Percentiles rank a stretch among this genome's conserved stretches.
phyloP scores from a whole-genome alignment of 768 basidiomycete species.

The Rhizopogon roseolus region DNA sequence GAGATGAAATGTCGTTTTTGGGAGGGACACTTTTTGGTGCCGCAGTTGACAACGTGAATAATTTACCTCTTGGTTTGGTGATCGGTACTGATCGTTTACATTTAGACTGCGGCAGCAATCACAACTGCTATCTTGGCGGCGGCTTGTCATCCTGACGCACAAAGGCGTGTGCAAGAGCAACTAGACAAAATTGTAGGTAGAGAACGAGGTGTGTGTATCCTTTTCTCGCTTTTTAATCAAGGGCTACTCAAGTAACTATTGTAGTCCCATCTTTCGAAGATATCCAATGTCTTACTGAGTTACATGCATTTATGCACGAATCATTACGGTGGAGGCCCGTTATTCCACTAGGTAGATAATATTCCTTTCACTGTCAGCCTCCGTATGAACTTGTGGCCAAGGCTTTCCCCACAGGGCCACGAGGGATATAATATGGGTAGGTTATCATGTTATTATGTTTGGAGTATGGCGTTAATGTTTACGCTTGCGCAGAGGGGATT shows the following conservation, averaged over 20 bases:
- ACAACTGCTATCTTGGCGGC: conserved; percentile 49
- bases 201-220: conserved; percentile 16
- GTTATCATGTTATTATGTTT: not conserved
- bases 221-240: not conserved
- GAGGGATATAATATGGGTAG: conserved; percentile 53
- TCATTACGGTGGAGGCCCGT: conserved; percentile 27
- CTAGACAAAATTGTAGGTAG: conserved; percentile 46
- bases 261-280: conserved; percentile 30
- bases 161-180: conserved; percentile 45
- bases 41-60: conserved; percentile 42
- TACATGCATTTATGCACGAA: conserved; percentile 27
- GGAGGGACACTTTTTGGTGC: conserved; percentile 58
- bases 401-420: conserved; percentile 56
- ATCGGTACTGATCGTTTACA: not conserved
- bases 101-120: conserved; percentile 44
- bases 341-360: conserved; percentile 11
- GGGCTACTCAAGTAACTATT: not conserved
- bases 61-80: not conserved
- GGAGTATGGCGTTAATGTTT: not conserved
- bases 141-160: conserved; percentile 47
- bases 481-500: conserved; percentile 14
- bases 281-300: conserved; percentile 19
- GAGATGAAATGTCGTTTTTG: conserved; percentile 49
- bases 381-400: not conserved
- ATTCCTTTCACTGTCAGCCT: not conserved